Percentiles rank a stretch among this genome's conserved stretches.
phyloP scores from a whole-genome alignment of 2,329 filamentous ascomycete genomes.

The Calonectria hawksworthii region DNA sequence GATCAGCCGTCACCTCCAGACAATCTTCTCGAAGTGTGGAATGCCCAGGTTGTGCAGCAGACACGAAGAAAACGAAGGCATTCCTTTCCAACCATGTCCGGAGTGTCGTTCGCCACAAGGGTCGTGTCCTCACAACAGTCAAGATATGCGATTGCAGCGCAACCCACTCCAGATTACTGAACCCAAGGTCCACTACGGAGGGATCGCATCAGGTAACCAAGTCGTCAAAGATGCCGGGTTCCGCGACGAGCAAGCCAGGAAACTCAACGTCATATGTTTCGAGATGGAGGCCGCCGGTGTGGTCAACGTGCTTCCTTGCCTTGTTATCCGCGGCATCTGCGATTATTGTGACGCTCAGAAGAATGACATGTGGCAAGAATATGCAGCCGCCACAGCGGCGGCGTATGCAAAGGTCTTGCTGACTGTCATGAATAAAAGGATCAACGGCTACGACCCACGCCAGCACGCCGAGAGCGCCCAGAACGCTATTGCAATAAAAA shows the following conservation, averaged over 20 bases:
- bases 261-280: neutral
- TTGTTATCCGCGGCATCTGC: neutral
- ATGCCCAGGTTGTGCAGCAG: neutral
- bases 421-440: no score
- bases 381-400: neutral
- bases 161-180: neutral
- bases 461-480: no score
- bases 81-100: neutral
- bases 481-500: no score
- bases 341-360: neutral
- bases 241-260: neutral
- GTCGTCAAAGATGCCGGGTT: constrained; percentile 1
- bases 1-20: neutral
- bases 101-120: neutral
- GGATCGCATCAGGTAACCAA: neutral
- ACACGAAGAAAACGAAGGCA: neutral
- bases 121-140: neutral
- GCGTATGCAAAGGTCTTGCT: neutral
- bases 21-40: neutral
- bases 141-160: neutral
- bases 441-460: no score
- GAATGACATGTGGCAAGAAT: neutral
- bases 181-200: constrained; percentile 9
- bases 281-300: neutral
- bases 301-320: neutral